phyloP scores from a whole-genome alignment of 768 basidiomycete species.

The Leccinum disarticulatum region DNA sequence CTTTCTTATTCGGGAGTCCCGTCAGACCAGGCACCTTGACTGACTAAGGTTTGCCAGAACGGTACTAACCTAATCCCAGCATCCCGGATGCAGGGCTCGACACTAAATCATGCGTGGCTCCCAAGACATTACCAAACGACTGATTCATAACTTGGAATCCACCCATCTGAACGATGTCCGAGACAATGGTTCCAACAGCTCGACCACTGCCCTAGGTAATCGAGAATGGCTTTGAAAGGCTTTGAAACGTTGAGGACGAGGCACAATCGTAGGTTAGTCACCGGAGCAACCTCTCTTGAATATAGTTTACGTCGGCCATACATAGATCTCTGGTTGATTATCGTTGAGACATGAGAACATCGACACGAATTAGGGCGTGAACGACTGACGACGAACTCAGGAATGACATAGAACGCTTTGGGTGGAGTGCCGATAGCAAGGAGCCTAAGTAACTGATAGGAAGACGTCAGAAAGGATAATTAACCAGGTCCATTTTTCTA shows the following conservation, averaged over 20 bases:
- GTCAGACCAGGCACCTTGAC: slow-evolving; percentile 52
- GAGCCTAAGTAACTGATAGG: slow-evolving; percentile 65
- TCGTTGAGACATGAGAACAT: neutral
- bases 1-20: slow-evolving; percentile 30
- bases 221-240: slow-evolving; percentile 53
- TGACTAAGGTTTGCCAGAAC: slow-evolving; percentile 81
- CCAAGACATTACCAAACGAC: slow-evolving; percentile 62
- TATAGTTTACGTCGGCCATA: slow-evolving; percentile 61
- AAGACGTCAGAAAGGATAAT: slow-evolving; percentile 7
- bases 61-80: slow-evolving; percentile 86
- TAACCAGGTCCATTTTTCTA: slow-evolving; percentile 30
- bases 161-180: slow-evolving; percentile 83
- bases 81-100: slow-evolving; percentile 78
- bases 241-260: slow-evolving; percentile 60
- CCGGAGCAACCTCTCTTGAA: slow-evolving; percentile 40
- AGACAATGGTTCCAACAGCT: slow-evolving; percentile 66
- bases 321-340: slow-evolving; percentile 67
- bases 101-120: slow-evolving; percentile 60
- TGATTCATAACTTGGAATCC: slow-evolving; percentile 83
- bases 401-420: slow-evolving; percentile 74
- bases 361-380: too few species aligned
- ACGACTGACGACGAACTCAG: slow-evolving; percentile 73
- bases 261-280: slow-evolving; percentile 46
- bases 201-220: slow-evolving; percentile 83
- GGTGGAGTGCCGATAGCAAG: slow-evolving; percentile 83